Base-by-base conservation (phyloP, 768 basidiomycete genomes). In the Russula emetica region DNA sequence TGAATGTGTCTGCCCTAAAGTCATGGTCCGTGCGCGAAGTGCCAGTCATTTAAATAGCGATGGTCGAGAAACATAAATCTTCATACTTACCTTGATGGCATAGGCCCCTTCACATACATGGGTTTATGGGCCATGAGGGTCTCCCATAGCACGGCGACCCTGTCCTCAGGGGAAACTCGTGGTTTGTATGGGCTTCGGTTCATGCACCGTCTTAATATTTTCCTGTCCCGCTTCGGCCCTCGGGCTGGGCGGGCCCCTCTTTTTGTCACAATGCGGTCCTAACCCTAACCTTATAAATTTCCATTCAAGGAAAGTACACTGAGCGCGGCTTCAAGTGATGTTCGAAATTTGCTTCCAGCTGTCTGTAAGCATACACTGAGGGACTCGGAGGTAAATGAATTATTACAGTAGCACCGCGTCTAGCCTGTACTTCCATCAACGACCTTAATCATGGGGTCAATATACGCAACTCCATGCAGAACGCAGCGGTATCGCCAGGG, bases 151-250 rank as follows among this genome's bases (percentile, higher is more conserved):
- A 70, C 69, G 69, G 69, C 69, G 69, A 70, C 69, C 69, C 26
- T 70, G 69, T 70, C 69, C 69, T 16, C 70, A 70, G 64, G 66
- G 69, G 67, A 64, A 68, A 54, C 64, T 63, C 58, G 62, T 63
- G 67, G 66, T 69, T 70, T 70, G 70, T 70, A 68, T 86, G 83
- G 74, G 82, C 82, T 82, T 82, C 78, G 84, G 85, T 79, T 79
- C 82, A 85, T 85, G 86, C 85, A 87, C 81, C 80, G 83, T 86
- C 85, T 79, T 69, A 86, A 87, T 87, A 87, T 87, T 87, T 87
- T 80, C 85, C 85, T 76, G 85, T 86, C 82, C 83, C 77, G 77
- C 80, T 80, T 78, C 70, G 80, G 83, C 83, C 84, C 69, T 67
- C 69, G 69, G 69, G 69, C 69, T 70, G 69, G 66, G 69, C 59